Conservation (phyloP, 306 rosid genomes). For the Malus fusca region DNA sequence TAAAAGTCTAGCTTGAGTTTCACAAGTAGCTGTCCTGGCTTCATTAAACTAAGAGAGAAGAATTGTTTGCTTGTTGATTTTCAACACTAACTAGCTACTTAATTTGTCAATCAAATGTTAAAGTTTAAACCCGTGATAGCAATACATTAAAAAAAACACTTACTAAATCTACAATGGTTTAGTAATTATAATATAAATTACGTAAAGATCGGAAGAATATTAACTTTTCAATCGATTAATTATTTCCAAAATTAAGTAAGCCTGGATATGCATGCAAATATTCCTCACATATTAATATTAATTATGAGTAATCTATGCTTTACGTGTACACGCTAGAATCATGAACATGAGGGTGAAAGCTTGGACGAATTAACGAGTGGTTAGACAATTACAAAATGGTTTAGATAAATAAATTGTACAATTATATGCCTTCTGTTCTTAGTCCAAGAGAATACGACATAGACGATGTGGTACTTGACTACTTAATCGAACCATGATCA, state of each 20-base stretch:
- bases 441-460: constrained; percentile 30
- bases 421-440: constrained; percentile 17
- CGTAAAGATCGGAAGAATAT: neutral
- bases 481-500: neutral
- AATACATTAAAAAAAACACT: neutral
- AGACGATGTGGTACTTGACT: neutral
- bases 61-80: neutral
- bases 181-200: neutral
- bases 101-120: neutral
- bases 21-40: neutral
- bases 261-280: neutral
- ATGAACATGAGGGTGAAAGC: neutral
- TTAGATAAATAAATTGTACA: neutral
- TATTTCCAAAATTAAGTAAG: neutral
- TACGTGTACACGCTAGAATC: neutral
- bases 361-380: constrained; percentile 4
- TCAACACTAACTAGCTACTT: neutral
- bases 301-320: neutral
- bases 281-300: neutral
- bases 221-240: neutral
- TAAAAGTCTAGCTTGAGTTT: neutral
- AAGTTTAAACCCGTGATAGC: neutral
- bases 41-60: neutral
- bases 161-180: neutral
- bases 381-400: constrained; percentile 8